These are phyloP conservation scores for Cladophialophora immunda DNA, from an alignment of 2,329 filamentous ascomycete species.

Conservation along the genomic window DNA sequence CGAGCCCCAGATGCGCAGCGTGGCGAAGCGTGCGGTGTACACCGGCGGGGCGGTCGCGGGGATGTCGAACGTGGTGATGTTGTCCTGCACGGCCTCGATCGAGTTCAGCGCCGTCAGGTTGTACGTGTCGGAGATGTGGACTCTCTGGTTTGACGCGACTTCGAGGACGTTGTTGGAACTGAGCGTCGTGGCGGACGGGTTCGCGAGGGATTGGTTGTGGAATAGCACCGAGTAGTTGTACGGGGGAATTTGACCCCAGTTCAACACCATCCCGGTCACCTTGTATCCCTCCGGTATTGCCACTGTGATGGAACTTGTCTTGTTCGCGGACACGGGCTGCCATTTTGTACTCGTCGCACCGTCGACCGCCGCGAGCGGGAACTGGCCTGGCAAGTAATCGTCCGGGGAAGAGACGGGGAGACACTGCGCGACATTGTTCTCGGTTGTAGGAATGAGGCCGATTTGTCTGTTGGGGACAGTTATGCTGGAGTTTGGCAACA, in stretches of 20 bases:
- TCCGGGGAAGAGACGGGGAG: constrained; percentile 59
- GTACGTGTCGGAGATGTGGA: constrained; percentile 51
- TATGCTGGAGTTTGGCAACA: constrained; percentile 61
- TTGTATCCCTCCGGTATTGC: constrained; percentile 52
- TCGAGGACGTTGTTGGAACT: constrained; percentile 13
- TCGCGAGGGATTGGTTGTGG: constrained; percentile 55
- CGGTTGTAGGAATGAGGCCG: constrained; percentile 61
- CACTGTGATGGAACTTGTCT: constrained; percentile 65
- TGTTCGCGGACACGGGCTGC: constrained; percentile 65
- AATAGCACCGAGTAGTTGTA: constrained; percentile 63
- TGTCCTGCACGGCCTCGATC: constrained; percentile 50
- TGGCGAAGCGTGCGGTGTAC: constrained; percentile 51
- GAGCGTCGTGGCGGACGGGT: constrained; percentile 38
- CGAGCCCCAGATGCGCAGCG: constrained; percentile 53
- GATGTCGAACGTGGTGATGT: constrained; percentile 48
- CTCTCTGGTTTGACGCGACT: constrained; percentile 43
- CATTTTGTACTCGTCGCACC: constrained; percentile 72
- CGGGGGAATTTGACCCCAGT: constrained; percentile 68
- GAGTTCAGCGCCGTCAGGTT: constrained; percentile 46
- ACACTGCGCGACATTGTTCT: constrained; percentile 72
- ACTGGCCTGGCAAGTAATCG: constrained; percentile 69
- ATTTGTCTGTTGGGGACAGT: constrained; percentile 67
- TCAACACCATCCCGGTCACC: constrained; percentile 62
- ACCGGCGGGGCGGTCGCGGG: constrained; percentile 40
- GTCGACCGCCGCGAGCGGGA: constrained; percentile 72